Evolutionary conservation across 2,329 filamentous ascomycete species (phyloP).

Genomic region (Fusarium kyushuense): DNA sequence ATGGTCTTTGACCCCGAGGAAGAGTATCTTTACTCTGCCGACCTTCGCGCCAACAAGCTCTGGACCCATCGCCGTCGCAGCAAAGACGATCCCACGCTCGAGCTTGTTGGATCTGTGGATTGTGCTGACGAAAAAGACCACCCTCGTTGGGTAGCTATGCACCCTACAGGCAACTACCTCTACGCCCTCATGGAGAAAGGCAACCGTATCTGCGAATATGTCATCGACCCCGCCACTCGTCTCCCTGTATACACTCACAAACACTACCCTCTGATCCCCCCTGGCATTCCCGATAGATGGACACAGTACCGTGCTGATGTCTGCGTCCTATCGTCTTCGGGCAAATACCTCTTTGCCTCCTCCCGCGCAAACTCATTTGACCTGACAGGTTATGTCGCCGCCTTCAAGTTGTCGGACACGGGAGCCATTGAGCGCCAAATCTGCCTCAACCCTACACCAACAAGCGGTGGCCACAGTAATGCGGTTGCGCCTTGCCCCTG

Average conservation of each 20-base stretch:
- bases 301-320: conserved; percentile 87
- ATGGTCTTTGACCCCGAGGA: conserved; percentile 84
- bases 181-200: conserved; percentile 93
- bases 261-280: conserved; percentile 82
- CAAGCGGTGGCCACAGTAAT: conserved; percentile 88
- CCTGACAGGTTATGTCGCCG: conserved; percentile 84
- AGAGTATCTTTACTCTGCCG: conserved; percentile 82
- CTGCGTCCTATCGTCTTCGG: conserved; percentile 76
- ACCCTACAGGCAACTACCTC: conserved; percentile 80
- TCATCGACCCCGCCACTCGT: conserved; percentile 78
- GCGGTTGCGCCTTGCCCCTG: conserved; percentile 87
- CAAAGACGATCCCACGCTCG: conserved; percentile 57
- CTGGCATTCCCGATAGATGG: conserved; percentile 68
- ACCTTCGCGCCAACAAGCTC: conserved; percentile 81
- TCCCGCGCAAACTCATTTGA: conserved; percentile 81
- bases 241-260: conserved; percentile 83
- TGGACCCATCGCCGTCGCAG: conserved; percentile 83
- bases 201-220: conserved; percentile 84
- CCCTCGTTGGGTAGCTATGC: conserved; percentile 89
- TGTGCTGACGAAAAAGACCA: conserved; percentile 80
- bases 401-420: conserved; percentile 75
- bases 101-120: conserved; percentile 77
- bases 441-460: conserved; percentile 85
- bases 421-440: conserved; percentile 83
- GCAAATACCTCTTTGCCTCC: conserved; percentile 84